Evolutionary conservation across 345 rosid species (phyloP).

Genomic region (Stellera chamaejasme): DNA sequence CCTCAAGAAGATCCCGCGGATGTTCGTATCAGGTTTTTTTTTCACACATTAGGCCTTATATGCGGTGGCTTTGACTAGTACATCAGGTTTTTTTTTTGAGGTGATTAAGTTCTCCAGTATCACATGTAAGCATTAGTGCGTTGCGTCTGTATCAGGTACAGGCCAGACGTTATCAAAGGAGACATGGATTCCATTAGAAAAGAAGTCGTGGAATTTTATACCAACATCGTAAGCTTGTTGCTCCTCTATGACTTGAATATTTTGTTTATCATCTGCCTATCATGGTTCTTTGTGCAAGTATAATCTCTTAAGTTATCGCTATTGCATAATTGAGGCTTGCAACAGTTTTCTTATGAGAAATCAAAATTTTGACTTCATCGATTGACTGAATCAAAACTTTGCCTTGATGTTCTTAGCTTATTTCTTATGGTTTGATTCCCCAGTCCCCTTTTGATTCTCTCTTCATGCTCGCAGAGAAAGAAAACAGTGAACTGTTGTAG

Average conservation of each 20-base stretch:
- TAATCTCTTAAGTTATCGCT: neutral
- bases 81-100: neutral
- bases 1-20: constrained; percentile 45
- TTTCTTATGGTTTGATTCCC: too few relatives aligned
- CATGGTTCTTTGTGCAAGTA: too few relatives aligned
- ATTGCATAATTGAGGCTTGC: neutral
- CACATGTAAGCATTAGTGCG: neutral
- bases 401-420: too few relatives aligned
- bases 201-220: constrained; percentile 61
- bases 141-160: constrained; percentile 36
- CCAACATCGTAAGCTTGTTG: constrained; percentile 37
- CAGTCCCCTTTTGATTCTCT: too few relatives aligned
- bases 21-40: constrained; percentile 51
- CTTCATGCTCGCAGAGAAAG: too few relatives aligned
- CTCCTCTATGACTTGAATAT: too few relatives aligned
- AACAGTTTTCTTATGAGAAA: too few relatives aligned
- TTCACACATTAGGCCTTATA: neutral
- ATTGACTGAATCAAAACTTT: too few relatives aligned
- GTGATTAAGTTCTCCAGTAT: neutral
- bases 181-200: constrained; percentile 86
- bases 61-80: too few relatives aligned
- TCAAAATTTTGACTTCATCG: too few relatives aligned
- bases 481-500: neutral
- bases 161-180: constrained; percentile 81
- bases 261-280: too few relatives aligned